Evolutionary conservation across 306 rosid genomes (phyloP).

Genomic region (Pyrus communis): DNA sequence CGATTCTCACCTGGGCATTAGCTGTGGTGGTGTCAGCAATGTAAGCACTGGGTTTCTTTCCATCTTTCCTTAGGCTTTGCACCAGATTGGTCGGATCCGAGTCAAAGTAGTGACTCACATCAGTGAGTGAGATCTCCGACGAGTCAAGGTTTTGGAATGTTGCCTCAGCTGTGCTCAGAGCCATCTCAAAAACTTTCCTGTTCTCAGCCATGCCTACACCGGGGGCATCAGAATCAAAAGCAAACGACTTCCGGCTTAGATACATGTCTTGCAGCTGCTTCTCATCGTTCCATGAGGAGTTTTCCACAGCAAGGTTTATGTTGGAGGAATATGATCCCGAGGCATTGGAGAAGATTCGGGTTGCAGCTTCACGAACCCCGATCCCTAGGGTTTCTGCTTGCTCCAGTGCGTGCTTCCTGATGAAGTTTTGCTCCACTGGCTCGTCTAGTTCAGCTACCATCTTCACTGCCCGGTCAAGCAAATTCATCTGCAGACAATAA

Average conservation of each 20-base stretch:
- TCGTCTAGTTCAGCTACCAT: slow-evolving; percentile 98
- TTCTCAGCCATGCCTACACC: slow-evolving; percentile 93
- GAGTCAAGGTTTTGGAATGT: slow-evolving; percentile 99
- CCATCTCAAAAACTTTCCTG: slow-evolving; percentile 94
- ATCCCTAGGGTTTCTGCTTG: slow-evolving; percentile 81
- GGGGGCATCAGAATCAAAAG: slow-evolving; percentile 87
- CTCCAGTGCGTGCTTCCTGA: slow-evolving; percentile 84
- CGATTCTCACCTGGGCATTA: slow-evolving; percentile 73
- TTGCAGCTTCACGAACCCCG: slow-evolving; percentile 95
- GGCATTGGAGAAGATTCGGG: slow-evolving; percentile 89
- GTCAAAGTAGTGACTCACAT: slow-evolving; percentile 97
- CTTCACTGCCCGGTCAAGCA: slow-evolving; percentile 91
- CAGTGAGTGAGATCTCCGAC: slow-evolving; percentile 95
- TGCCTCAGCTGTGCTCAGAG: slow-evolving; percentile 94
- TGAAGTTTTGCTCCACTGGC: slow-evolving; percentile 68
- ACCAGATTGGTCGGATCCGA: slow-evolving; percentile 96
- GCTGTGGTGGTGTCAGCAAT: slow-evolving; percentile 99
- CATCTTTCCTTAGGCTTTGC: slow-evolving; percentile 89
- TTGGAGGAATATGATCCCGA: slow-evolving; percentile 98
- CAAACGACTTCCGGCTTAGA: slow-evolving; percentile 88
- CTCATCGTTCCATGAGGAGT: slow-evolving; percentile 97
- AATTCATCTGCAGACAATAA: slow-evolving; percentile 67
- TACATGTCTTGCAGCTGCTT: slow-evolving; percentile 99
- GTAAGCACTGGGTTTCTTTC: slow-evolving; percentile 95
- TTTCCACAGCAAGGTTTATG: slow-evolving; percentile 92